Base-by-base conservation (phyloP, 148 eudicot species). In the Gaultheria prostrata region DNA sequence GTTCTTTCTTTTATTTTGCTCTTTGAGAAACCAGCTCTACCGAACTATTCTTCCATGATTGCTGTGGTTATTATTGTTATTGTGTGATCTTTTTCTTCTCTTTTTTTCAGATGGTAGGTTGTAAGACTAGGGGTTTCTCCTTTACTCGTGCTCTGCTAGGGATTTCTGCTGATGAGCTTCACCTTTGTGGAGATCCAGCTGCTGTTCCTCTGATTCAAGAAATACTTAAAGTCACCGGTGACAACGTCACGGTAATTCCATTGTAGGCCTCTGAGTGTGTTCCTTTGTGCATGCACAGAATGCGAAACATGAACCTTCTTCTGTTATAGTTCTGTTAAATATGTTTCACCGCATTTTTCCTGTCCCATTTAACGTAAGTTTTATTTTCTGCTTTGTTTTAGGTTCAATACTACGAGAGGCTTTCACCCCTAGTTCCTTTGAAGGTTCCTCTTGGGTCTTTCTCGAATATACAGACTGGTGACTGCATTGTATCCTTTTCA, bases 131-230 rank as follows among this genome's bases (percentile, higher is more conserved):
- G 81, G 99, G 99, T n/a, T 93, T 86, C 89, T 94, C 99, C 80
- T 96, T 96, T 87, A 96, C 99, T 65, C 98, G 98, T 86, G 99
- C 99, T 87, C 89, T 96, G 20, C 85, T 96, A 81, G 99, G 99
- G 67, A 89, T 96, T 77, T 86, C 98, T 75, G 97, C 93, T 70
- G 89, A 92, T 84, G 99, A 96, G 86, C 91, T 96, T 83, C 99
- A 96, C 86, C 89, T 96, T 67, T 96, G 99, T 84, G 99, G 99
- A 78, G 99, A 96, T 86, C 91, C 97, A 72, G 98, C 99, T 69
- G 93, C 94, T 89, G 95, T 93, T 83, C 98, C 99, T 82, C 87
- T 96, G 63, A 91, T 96, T 81, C 87, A 92, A 80, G 94, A 96
- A 85, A 87, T 96, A 82, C 89, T 96, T 80, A 90, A 91, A 90